These are phyloP conservation scores for Linanthus parryae DNA, from an alignment of 148 eudicot species.

Conservation along the genomic window DNA sequence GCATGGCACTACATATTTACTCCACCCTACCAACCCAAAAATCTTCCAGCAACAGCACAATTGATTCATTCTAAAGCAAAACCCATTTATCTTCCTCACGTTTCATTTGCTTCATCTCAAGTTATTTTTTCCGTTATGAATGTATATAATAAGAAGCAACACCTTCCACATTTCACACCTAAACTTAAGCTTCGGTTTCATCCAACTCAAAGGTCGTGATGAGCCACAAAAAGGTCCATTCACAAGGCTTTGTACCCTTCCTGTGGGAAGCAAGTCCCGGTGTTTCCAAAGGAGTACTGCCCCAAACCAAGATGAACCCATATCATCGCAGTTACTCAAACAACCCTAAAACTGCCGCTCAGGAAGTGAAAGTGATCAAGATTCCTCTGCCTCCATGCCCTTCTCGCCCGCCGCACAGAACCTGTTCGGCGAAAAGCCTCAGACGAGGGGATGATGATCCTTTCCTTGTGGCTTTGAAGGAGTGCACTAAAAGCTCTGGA, in stretches of 20 bases:
- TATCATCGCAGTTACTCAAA: background rate
- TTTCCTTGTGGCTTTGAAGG: constrained; percentile 27
- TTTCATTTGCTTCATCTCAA: too few relatives aligned
- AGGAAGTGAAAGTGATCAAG: background rate
- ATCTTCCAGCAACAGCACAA: too few relatives aligned
- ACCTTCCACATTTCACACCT: too few relatives aligned
- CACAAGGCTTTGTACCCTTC: constrained; percentile 29
- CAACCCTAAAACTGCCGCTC: background rate
- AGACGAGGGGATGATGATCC: constrained; percentile 22
- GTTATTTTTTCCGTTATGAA: too few relatives aligned
- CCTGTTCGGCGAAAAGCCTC: constrained; percentile 10
- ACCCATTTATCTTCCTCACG: too few relatives aligned
- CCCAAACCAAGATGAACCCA: background rate
- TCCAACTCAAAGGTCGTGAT: too few relatives aligned
- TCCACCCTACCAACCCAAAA: too few relatives aligned
- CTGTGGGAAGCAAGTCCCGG: constrained; percentile 41
- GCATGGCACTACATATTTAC: too few relatives aligned
- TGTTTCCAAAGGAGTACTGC: constrained; percentile 14
- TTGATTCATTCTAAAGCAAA: too few relatives aligned
- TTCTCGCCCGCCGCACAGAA: constrained; percentile 1
- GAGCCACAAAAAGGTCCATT: constrained; percentile 23
- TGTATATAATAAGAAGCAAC: too few relatives aligned
- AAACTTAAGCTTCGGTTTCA: too few relatives aligned
- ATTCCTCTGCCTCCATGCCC: constrained; percentile 26
- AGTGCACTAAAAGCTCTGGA: constrained; percentile 14